phyloP scores from a whole-genome alignment of 2,329 filamentous ascomycete genomes.

The Setomelanomma holmii region DNA sequence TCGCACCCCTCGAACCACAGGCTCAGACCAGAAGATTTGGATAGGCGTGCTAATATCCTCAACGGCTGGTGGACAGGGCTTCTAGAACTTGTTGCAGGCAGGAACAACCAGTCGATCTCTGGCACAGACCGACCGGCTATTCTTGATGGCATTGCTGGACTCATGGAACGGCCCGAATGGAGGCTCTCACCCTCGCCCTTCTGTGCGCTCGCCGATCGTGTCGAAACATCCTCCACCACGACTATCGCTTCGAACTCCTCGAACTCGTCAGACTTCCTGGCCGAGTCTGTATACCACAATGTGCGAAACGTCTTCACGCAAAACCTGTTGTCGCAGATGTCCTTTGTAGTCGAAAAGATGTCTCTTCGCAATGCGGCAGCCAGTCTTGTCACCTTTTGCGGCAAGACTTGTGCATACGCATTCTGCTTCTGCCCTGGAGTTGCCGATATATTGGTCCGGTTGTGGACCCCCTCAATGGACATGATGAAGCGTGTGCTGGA shows the following conservation, averaged over 20 bases:
- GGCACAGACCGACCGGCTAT: constrained; percentile 84
- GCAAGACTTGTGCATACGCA: constrained; percentile 88
- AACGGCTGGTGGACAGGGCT: constrained; percentile 91
- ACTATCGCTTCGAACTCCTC: constrained; percentile 67
- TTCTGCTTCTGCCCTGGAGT: constrained; percentile 92
- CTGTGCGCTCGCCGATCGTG: constrained; percentile 66
- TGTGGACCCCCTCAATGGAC: constrained; percentile 77
- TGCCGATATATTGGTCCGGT: constrained; percentile 79
- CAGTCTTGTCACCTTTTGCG: constrained; percentile 78
- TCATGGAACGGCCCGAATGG: constrained; percentile 93
- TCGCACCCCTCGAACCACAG: constrained; percentile 70
- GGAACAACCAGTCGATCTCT: constrained; percentile 76
- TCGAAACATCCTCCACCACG: constrained; percentile 52
- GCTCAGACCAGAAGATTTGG: constrained; percentile 80
- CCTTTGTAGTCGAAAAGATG: constrained; percentile 88
- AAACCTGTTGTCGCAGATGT: constrained; percentile 83
- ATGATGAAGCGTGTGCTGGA: constrained; percentile 74
- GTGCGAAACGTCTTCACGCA: constrained; percentile 85
- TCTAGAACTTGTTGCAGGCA: constrained; percentile 80
- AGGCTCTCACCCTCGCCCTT: constrained; percentile 73
- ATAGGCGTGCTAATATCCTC: constrained; percentile 78
- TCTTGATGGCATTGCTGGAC: constrained; percentile 76
- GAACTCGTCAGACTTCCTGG: constrained; percentile 70
- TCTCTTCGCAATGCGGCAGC: constrained; percentile 75
- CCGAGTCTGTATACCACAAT: constrained; percentile 84